Base-by-base conservation (phyloP, 1,284 basidiomycete species). In the Acaromyces ingoldii region DNA sequence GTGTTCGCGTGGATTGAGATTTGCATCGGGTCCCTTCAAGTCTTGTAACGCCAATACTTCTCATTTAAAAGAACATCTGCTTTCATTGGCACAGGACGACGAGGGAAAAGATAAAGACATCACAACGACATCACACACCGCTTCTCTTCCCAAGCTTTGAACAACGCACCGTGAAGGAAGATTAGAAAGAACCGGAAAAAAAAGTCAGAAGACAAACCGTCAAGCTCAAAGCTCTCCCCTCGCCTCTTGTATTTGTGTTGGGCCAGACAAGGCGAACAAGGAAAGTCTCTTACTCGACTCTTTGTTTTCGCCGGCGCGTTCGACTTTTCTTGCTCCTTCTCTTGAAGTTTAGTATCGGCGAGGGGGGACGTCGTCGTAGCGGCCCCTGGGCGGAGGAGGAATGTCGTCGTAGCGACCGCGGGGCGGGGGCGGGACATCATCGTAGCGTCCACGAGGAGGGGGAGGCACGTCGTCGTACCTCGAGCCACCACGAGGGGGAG, bases 381-480 rank as follows among this genome's bases (percentile, higher is more conserved):
- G 31, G 15, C 48, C 25, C 4, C 48, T 22, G 19, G 42, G 42
- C 9, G 38, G 44, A 13, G 31, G 48, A 3, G 46, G 46, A 9
- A 38, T 4, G 25, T 49, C 48, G 36, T 49, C 48, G 33, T 49
- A 49, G 17, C 17, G 36, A 37, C 36, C 36, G n/a, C 48, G 48
- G 24, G 37, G 22, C 6, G 48, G 48, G 3, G 48, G 48, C n/a
- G 48, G 31, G 13, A 42, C n/a, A 22, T 57, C 43, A 51, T 41
- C 36, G 36, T 51, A 53, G 2, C 42, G 2, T n/a, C 46, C n/a
- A 17, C 51, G 61, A 38, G 63, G 63, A 43, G 66, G 64, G 21
- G 66, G 66, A 17, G 56, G 30, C 42, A 63, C 63, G 36, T 64
- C 66, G 55, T 67, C 63, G 17, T 62, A 31, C 19, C 59, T 49